Conservation (phyloP, 495 filamentous ascomycete species). For the Daldinia bambusicola region DNA sequence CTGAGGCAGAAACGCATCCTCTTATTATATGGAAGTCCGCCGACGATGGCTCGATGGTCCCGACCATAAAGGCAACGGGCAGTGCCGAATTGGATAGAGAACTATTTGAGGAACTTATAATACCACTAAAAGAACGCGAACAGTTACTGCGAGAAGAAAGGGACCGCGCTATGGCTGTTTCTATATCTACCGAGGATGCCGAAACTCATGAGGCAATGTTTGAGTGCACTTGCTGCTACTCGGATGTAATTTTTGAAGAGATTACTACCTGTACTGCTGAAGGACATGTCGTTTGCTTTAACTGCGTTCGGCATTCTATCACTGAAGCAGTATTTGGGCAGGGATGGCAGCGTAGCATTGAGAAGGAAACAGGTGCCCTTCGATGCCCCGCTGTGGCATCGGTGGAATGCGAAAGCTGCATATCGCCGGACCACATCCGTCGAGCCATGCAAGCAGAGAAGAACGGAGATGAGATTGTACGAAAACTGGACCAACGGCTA, state of each 20-base stretch:
- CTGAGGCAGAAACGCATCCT: constrained; percentile 64
- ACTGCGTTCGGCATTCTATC: constrained; percentile 80
- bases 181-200: constrained; percentile 80
- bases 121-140: constrained; percentile 66
- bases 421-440: constrained; percentile 73
- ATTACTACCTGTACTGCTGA: constrained; percentile 76
- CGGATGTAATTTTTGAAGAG: constrained; percentile 80
- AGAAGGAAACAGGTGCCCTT: constrained; percentile 74
- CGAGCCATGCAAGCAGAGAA: constrained; percentile 74
- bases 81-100: constrained; percentile 84
- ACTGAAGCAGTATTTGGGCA: constrained; percentile 92
- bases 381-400: constrained; percentile 80
- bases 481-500: constrained; percentile 78
- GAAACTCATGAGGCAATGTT: constrained; percentile 73
- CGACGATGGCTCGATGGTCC: constrained; percentile 59
- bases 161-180: constrained; percentile 72
- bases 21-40: constrained; percentile 71
- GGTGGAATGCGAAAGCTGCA: constrained; percentile 75
- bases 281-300: constrained; percentile 86
- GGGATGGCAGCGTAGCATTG: constrained; percentile 83
- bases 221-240: constrained; percentile 93
- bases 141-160: constrained; percentile 66
- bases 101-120: constrained; percentile 72
- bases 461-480: constrained; percentile 73
- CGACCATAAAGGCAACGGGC: constrained; percentile 74